These are phyloP conservation scores for Clausena lansium DNA, from an alignment of 345 rosid genomes.

Conservation along the genomic window DNA sequence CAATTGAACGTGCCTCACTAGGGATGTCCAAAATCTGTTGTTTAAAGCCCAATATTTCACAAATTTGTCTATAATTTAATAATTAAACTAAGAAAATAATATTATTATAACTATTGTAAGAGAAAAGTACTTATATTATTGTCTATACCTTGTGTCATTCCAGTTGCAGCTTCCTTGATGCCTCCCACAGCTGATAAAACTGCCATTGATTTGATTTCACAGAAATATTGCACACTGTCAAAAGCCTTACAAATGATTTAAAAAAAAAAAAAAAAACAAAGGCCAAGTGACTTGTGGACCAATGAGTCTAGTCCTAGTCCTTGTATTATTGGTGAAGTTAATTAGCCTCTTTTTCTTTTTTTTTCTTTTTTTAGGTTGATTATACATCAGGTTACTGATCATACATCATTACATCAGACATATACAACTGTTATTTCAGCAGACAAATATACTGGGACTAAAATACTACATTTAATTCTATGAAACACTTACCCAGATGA, in stretches of 20 bases:
- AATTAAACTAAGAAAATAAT: not conserved
- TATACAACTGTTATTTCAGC: no score
- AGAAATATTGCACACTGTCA: not conserved
- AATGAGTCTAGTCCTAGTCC: not conserved
- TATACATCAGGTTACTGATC: no score
- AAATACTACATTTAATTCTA: no score
- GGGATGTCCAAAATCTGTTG: not conserved
- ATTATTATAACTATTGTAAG: not conserved
- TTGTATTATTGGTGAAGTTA: not conserved
- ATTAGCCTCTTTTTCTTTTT: no score
- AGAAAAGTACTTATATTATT: not conserved
- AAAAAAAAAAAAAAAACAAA: no score
- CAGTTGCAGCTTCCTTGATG: conserved; percentile 35
- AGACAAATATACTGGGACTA: no score
- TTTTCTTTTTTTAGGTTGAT: no score
- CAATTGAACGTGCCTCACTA: not conserved
- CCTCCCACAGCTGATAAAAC: conserved; percentile 60
- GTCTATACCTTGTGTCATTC: conserved; percentile 38
- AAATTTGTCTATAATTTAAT: not conserved
- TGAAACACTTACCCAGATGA: no score
- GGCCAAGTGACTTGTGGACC: not conserved
- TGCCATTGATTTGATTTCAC: conserved; percentile 12
- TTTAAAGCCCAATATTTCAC: not conserved
- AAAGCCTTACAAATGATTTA: not conserved
- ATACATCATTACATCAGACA: no score